phyloP scores from a whole-genome alignment of 805 yeast genomes.

The Saturnispora galanensis region DNA sequence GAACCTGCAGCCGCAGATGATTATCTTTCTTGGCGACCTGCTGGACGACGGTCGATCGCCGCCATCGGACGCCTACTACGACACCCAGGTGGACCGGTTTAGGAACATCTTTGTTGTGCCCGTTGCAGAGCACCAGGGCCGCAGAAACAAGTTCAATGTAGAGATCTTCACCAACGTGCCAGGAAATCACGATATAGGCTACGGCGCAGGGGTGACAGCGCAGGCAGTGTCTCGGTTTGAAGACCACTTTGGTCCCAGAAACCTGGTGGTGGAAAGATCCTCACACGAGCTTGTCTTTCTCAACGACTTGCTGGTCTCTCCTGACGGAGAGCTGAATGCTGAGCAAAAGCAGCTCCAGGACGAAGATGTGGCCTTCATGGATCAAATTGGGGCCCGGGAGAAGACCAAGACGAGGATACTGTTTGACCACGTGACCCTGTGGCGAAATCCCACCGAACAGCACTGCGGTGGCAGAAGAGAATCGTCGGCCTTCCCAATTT shows the following conservation, averaged over 20 bases:
- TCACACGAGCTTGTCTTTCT: constrained; percentile 67
- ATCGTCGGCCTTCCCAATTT: constrained; percentile 55
- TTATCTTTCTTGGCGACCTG: constrained; percentile 79
- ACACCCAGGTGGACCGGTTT: constrained; percentile 54
- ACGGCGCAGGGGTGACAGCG: constrained; percentile 58
- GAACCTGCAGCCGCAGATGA: constrained; percentile 60
- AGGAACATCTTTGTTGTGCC: constrained; percentile 40
- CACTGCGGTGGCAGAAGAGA: constrained; percentile 75
- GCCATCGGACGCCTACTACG: constrained; percentile 41
- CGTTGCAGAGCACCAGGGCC: constrained; percentile 23
- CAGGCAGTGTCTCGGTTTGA: constrained; percentile 53
- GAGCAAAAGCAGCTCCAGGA: constrained; percentile 47
- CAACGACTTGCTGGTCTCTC: constrained; percentile 74
- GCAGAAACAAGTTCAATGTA: constrained; percentile 23
- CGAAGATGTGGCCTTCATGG: constrained; percentile 19
- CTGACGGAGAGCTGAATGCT: constrained; percentile 35
- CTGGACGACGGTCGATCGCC: constrained; percentile 80
- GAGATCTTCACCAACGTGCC: constrained; percentile 41
- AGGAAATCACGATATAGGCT: constrained; percentile 96
- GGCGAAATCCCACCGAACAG: constrained; percentile 47
- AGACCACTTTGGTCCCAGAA: constrained; percentile 63
- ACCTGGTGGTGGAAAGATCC: constrained; percentile 42
- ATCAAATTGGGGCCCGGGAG: constrained; percentile 13
- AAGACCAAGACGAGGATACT: constrained; percentile 47
- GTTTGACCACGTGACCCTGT: constrained; percentile 81